Percentiles rank a stretch among this genome's conserved stretches.
phyloP scores from a whole-genome alignment of 1,139 yeast genomes.

The Zygotorulaspora mrakii region DNA sequence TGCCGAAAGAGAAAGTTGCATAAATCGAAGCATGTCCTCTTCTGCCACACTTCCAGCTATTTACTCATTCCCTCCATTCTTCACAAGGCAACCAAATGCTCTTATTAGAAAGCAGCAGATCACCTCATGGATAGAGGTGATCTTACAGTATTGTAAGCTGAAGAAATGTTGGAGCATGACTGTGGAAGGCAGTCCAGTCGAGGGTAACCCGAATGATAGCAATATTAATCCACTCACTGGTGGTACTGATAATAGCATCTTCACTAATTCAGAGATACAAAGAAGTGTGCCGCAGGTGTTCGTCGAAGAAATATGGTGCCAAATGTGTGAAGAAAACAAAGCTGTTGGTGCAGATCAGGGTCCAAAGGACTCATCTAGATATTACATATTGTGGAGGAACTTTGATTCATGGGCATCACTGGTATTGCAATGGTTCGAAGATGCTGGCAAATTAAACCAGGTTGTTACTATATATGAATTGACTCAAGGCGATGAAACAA shows the following conservation, averaged over 20 bases:
- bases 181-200: conserved; percentile 40
- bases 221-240: too few relatives aligned
- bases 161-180: conserved; percentile 51
- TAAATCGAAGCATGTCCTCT: conserved; percentile 1
- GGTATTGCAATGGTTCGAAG: conserved; percentile 58
- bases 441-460: conserved; percentile 72
- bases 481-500: conserved; percentile 57
- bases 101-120: conserved; percentile 73
- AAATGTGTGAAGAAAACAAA: conserved; percentile 51
- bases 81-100: conserved; percentile 82
- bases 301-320: conserved; percentile 51
- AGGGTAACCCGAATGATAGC: conserved; percentile 36
- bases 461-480: conserved; percentile 83
- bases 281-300: conserved; percentile 53
- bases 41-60: conserved; percentile 55
- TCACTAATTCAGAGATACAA: conserved; percentile 34
- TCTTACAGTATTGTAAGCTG: conserved; percentile 56
- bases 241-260: conserved; percentile 25
- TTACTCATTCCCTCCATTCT: conserved; percentile 86
- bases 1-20: background rate
- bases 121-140: conserved; percentile 53
- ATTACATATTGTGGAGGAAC: conserved; percentile 65
- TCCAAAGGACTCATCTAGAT: conserved; percentile 36
- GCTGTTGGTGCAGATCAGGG: conserved; percentile 23
- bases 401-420: conserved; percentile 75